These are phyloP conservation scores for Pyrus pyrifolia DNA, from an alignment of 306 rosid genomes.

Conservation along the genomic window DNA sequence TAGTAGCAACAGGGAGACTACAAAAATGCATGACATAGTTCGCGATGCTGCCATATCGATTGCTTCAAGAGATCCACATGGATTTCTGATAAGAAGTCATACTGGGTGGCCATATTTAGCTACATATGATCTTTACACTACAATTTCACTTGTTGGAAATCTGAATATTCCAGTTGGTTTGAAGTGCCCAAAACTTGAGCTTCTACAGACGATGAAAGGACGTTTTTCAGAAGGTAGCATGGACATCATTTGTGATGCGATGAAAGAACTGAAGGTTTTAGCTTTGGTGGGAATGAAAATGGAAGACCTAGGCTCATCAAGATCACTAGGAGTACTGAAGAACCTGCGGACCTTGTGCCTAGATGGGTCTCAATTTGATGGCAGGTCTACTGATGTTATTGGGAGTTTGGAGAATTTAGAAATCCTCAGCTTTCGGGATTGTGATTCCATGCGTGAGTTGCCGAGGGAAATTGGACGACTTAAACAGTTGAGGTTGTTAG, in stretches of 20 bases:
- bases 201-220: accelerated
- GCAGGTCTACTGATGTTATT: not conserved
- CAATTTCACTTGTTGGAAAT: not conserved
- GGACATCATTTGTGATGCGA: not conserved
- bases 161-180: not conserved
- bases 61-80: not conserved
- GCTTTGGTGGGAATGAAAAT: not conserved
- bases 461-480: not conserved
- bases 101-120: not conserved
- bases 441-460: accelerated
- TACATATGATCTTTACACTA: not conserved
- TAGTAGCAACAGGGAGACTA: accelerated
- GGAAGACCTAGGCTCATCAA: not conserved
- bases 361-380: accelerated
- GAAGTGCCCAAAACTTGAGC: not conserved
- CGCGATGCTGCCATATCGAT: constrained; percentile 14
- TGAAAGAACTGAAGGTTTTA: not conserved
- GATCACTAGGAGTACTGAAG: not conserved
- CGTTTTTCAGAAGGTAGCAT: not conserved
- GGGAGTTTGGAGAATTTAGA: not conserved
- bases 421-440: not conserved
- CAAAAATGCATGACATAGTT: constrained; percentile 15
- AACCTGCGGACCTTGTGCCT: not conserved
- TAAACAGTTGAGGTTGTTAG: not conserved
- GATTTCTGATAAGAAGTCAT: not conserved